Evolutionary conservation across 1,284 basidiomycete species (phyloP), one percentile per base, ranked within the genome.

Genomic region (Stygiomarasmius scandens): DNA sequence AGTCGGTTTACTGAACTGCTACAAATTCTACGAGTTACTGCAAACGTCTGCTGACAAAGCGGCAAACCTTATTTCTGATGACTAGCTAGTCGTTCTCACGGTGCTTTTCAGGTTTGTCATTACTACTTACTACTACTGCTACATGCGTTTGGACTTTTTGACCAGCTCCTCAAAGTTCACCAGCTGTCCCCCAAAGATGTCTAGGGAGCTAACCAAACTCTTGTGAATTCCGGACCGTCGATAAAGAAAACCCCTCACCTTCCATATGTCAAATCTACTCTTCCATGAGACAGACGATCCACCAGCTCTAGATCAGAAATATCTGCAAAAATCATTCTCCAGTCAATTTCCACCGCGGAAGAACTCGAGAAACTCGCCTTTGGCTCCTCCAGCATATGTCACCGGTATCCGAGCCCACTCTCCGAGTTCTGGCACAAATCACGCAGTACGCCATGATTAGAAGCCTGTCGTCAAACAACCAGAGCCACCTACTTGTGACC

Each of bases 311-410:
- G 80, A 71, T 99, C 97, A 6, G 82, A 80, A 46, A 97, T 77
- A 61, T 91, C 95, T 96, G 63, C 23, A 46, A 25, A 6, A 14
- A 44, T 55, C 19, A 23, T 56, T 63, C 32, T 34, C 32, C 32
- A 34, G 32, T 14, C 6, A 32, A 12, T 41, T 41, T 19, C 38
- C 4, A 9, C 38, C 38, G 32, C 14, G 14, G 14, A 19, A 19
- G n/a, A 4, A 8, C 14, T 19, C 11, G 38, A 41, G 25, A 19
- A 12, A 32, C 76, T 54, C 66, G 93, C 94, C 84, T 78, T 89
- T 92, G 2, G 97, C 97, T 8, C 97, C 97, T 1, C 97, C 97
- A 0, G 97, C 97, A 71, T 99, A 99, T 3, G 97, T 99, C 1
- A 93, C 94, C 0, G 95, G 95, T 63, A 98, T 92, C 1, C 74